These are phyloP conservation scores for Cyberlindnera subsufficiens DNA, from an alignment of 805 yeast genomes.

Conservation along the genomic window DNA sequence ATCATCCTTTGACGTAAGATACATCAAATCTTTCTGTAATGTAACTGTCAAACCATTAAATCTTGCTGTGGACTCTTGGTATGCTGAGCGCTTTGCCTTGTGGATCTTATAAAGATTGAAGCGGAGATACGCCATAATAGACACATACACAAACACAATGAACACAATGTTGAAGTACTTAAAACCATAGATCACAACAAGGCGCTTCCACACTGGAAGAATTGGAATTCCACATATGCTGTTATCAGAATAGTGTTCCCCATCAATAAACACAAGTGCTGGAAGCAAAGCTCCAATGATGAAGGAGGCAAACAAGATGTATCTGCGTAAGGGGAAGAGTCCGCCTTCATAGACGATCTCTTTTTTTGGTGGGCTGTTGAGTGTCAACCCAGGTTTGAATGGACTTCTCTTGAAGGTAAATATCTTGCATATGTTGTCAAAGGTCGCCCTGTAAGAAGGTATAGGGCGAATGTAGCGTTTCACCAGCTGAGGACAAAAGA, in stretches of 20 bases:
- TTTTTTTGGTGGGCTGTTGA: background rate
- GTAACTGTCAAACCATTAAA: conserved; percentile 1
- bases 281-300: conserved; percentile 1
- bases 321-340: conserved; percentile 9
- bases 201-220: conserved; percentile 16
- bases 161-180: conserved; percentile 13
- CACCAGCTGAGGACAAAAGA: conserved; percentile 12
- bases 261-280: conserved; percentile 12
- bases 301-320: background rate
- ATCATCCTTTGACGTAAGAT: conserved; percentile 6
- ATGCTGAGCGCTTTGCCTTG: conserved; percentile 8
- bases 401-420: conserved; percentile 3
- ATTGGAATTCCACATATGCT: conserved; percentile 14
- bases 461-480: conserved; percentile 7
- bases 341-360: conserved; percentile 20
- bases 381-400: background rate
- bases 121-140: conserved; percentile 13
- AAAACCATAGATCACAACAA: conserved; percentile 14
- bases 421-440: conserved; percentile 2
- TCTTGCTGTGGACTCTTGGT: conserved; percentile 1
- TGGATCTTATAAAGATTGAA: conserved; percentile 8
- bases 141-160: conserved; percentile 12
- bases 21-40: conserved; percentile 18
- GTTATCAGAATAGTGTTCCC: conserved; percentile 7
- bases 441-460: conserved; percentile 4